phyloP scores from a whole-genome alignment of 345 rosid genomes.

The Theobroma cacao region DNA sequence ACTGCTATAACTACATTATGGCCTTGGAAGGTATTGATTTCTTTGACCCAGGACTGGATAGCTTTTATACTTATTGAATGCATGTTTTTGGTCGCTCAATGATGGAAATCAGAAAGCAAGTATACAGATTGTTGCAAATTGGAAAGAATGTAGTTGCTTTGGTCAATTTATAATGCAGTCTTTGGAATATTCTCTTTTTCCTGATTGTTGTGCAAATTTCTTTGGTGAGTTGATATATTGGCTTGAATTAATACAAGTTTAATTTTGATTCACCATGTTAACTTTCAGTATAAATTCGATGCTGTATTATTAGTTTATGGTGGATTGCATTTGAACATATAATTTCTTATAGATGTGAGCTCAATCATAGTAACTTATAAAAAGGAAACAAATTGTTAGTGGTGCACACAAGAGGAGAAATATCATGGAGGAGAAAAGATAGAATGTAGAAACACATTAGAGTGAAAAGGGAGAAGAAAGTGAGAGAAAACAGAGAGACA shows the following conservation, averaged over 20 bases:
- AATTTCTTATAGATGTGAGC: neutral
- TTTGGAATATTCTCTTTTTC: neutral
- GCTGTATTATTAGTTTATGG: neutral
- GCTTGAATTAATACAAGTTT: neutral
- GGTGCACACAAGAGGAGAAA: neutral
- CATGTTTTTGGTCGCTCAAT: neutral
- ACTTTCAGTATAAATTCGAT: no score
- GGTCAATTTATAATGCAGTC: neutral
- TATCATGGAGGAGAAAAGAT: neutral
- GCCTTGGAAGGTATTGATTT: slow-evolving; percentile 23
- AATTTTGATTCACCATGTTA: no score
- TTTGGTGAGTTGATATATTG: neutral
- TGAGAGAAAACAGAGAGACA: neutral
- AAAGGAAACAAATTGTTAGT: neutral
- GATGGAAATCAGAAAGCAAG: neutral
- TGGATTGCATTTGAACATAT: neutral
- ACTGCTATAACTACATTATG: slow-evolving; percentile 20
- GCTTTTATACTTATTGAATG: neutral
- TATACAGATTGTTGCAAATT: neutral
- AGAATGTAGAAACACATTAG: neutral
- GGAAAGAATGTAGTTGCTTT: neutral
- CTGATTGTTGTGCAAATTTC: neutral
- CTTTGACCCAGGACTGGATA: neutral
- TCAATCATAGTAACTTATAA: neutral
- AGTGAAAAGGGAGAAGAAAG: neutral